Conservation (phyloP, 768 basidiomycete genomes). For the Lactarius hatsudake region DNA sequence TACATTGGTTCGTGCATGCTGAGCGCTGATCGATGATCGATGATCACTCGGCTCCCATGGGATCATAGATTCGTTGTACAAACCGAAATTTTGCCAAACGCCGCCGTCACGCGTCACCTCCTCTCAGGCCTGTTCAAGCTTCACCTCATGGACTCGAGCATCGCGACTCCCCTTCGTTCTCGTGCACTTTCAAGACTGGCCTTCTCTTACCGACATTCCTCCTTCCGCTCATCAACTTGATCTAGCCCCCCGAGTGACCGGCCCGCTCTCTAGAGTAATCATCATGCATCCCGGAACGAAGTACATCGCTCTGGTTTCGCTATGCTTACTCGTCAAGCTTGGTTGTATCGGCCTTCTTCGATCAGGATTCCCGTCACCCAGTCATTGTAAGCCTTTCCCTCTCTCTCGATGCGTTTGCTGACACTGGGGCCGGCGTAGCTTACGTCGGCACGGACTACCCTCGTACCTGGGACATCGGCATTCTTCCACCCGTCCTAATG, state of each 20-base stretch:
- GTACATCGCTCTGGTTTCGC: conserved; percentile 1
- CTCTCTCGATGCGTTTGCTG: not conserved
- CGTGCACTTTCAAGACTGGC: not conserved
- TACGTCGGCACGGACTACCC: no score
- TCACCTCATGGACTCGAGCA: not conserved
- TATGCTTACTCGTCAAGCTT: conserved; percentile 13
- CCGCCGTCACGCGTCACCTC: not conserved
- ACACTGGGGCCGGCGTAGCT: no score
- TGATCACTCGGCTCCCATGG: not conserved
- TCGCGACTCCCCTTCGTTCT: not conserved
- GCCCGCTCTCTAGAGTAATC: not conserved
- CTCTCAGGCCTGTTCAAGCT: not conserved
- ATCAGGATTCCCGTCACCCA: not conserved
- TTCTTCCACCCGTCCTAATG: conserved; percentile 8
- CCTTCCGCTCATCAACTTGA: not conserved
- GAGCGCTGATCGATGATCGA: no score
- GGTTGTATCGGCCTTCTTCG: conserved; percentile 10
- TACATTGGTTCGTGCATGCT: conserved; percentile 2
- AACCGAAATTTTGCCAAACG: no score
- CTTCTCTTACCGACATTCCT: not conserved
- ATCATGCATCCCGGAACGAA: not conserved
- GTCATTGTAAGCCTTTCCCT: not conserved
- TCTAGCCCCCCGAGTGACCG: not conserved
- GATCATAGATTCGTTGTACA: no score
- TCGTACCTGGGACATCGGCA: not conserved